Base-by-base conservation (phyloP, 2,329 filamentous ascomycete genomes). In the Epichloe uncinata region DNA sequence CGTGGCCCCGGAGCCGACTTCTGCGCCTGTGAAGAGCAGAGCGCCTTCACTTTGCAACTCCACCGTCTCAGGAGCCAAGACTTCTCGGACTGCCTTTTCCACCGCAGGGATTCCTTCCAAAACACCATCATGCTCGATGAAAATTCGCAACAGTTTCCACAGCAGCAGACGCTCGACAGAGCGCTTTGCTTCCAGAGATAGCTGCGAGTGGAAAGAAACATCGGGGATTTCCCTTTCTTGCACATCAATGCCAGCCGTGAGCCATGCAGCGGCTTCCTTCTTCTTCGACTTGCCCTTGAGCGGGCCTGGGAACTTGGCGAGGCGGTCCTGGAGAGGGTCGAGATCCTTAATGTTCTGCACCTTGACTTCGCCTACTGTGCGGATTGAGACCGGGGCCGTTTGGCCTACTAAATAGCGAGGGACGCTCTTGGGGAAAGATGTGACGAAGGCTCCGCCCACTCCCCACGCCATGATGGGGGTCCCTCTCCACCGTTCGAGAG, bases 241-340 rank as follows among this genome's bases (percentile, higher is more conserved):
- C 1, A 71, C 70, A 37, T 87, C 82, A 50, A 97, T 91, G 48
- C 84, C 87, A 52, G 77, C 72, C 4, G 75, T 78, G 42, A 98
- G 73, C 93, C 94, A 98, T 2, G 79, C 67, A 42, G 90, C 58
- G 0, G 88, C 78, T 49, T 98, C 91, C 70, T 97, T 98, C 74
- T 98, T 98, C 73, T 95, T 97, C 1, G 83, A 81, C 63, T 96
- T 97, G 40, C 82, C 78, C 65, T 85, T 89, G 30, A 98, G 70
- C 3, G 94, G 93, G 0, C 93, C 93, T 0, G 93, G 93, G 60
- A 97, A 97, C 57, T 83, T 88, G 16, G 80, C 76, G 45, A 93
- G 70, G 2, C 82, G 77, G 35, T 93, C 87, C 22, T 79, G 72
- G 8, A 89, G 70, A 4, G 86, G 81, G 42, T 87, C 70, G 33